A percentile compares a stretch with the other conserved stretches of the same genome.
Conservation (phyloP, 495 filamentous ascomycete genomes). For the Copromyces sp. region DNA sequence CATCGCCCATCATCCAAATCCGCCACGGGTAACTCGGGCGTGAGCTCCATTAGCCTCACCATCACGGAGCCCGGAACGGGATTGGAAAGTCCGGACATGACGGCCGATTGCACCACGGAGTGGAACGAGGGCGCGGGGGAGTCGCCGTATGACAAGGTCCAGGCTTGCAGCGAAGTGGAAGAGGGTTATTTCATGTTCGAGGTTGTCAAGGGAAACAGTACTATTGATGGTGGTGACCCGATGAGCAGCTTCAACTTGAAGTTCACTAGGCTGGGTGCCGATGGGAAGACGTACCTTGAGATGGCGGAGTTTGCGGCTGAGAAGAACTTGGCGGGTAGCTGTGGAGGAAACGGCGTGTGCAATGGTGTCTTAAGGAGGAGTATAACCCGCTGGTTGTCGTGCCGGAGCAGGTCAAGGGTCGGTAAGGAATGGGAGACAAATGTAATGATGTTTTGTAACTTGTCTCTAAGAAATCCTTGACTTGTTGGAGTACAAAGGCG, state of each 20-base stretch:
- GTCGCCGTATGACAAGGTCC: not conserved
- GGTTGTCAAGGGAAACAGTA: not conserved
- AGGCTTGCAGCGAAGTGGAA: not conserved
- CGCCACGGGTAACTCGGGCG: not conserved
- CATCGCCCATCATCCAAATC: not conserved
- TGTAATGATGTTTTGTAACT: not conserved
- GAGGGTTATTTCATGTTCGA: not conserved
- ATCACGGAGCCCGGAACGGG: slow-evolving; percentile 3
- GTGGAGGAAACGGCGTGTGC: not conserved
- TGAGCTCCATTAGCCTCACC: slow-evolving; percentile 1
- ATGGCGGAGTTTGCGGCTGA: not conserved
- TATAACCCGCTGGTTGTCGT: not conserved
- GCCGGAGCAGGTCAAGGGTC: not conserved
- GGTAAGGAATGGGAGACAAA: not conserved
- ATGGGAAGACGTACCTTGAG: not conserved
- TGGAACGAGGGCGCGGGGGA: not conserved
- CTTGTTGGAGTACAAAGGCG: not conserved
- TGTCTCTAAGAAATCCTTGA: no score
- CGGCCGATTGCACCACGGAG: not conserved
- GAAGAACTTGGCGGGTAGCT: not conserved
- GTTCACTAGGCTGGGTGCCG: not conserved
- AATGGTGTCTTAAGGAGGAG: not conserved
- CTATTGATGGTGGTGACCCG: not conserved
- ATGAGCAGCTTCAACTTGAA: not conserved
- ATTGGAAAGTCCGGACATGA: not conserved